Base-by-base conservation (phyloP, 768 basidiomycete genomes). In the Termitomyces sp. region DNA sequence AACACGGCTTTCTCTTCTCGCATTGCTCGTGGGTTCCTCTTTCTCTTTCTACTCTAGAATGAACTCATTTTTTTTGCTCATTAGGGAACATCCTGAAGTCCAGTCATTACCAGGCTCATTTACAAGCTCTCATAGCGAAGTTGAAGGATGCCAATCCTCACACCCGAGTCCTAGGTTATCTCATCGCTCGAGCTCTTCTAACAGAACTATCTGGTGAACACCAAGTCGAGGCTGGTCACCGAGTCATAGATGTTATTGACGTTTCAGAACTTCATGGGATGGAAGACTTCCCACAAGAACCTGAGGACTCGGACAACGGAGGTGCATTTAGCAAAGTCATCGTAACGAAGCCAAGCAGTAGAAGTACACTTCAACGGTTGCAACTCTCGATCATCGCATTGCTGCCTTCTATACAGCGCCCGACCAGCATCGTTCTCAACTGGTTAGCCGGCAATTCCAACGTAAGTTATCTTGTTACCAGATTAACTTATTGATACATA, bases 41-140 rank as follows among this genome's bases (percentile, higher is more conserved):
- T 11, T 40, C 72, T 70, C 29, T 43, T 46, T 48, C 10, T 4
- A 34, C 25, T 25, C 40, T 42, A 20, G 59, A 48, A 29, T 59
- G 54, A 56, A 60, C 38, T 36, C 36, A 57, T 53, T 43, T 37
- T 29, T 25, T 50, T 60, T 17, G 38, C 1, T 47, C 12, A 11
- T 47, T 65, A 92, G 92, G 84, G 53, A 92, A 90, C 61, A 83
- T 93, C 55, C 67, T 87, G 10, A 70, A 70, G 3, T 89, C 87
- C 0, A 75, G 79, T 43, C 66, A 80, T 20, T 77, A 75, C 56
- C 56, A 69, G 2, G 65, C 72, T 25, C 79, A 86, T 61, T 66
- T 87, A 17, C 74, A 76, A 2, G 74, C 74, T 56, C 69, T 95
- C 14, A 67, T 92, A 4, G 65, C 66, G 17, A 86, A 83, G 63